Base-by-base conservation (phyloP, 75 land plant genomes). In the Selaginella moellendorffii region DNA sequence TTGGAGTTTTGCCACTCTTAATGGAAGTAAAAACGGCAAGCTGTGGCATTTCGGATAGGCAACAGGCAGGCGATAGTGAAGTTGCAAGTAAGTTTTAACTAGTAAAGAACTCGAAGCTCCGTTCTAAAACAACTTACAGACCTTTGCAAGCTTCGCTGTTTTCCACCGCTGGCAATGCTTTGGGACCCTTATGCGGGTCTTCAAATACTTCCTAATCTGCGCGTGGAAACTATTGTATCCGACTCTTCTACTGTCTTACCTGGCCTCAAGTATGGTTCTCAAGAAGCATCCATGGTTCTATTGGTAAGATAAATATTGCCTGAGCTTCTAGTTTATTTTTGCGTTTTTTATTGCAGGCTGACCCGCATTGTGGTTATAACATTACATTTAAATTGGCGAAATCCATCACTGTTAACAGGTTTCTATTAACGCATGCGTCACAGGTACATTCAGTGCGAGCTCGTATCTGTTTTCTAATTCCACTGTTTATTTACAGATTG, bases 321-420 rank as follows among this genome's bases (percentile, higher is more conserved):
- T 36, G 14, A 36, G 46, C 5, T 36, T 36, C 5, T 36, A 14
- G 5, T 14, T 36, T 5, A 36, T 14, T 36, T 5, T 36, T 28
- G 28, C 0, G 28, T 42, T 31, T 24, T 21, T 74, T n/a, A 29
- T 17, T 28, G 67, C 82, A 93, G 98, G 85, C 82, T 18, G 98
- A 93, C 52, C 98, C 98, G 22, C 98, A 86, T 68, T 93, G 98
- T 76, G 85, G 84, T 1, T 93, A 89, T 53, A 70, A 79, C 69
- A 72, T 81, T 14, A 75, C 68, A 28, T 23, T 73, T 28, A 64
- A 72, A 54, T 76, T 82, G 21, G 85, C 98, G 54, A 24, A 79
- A 17, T 71, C 76, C 42, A 59, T 74, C 27, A 73, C 85, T 68
- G 90, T 90, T 36, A 69, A 83, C 26, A 80, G 96, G 69, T 89